Base-by-base conservation (phyloP, 116 monocot species). In the Papilionanthe hybrid region DNA sequence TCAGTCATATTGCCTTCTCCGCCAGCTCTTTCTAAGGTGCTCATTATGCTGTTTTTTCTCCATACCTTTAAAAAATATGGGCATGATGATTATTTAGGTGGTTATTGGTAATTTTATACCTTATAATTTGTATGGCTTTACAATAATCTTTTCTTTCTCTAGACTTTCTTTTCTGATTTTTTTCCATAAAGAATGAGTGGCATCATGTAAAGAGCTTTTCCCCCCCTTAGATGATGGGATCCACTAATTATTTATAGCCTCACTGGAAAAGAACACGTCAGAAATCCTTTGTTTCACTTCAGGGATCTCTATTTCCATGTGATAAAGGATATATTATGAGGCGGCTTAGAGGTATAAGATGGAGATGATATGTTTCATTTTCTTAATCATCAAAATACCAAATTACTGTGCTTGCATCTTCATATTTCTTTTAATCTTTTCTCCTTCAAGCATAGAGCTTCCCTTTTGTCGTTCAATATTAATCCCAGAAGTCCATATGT, bases 1-100 rank as follows among this genome's bases (percentile, higher is more conserved):
- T 72, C 79, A 7, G 19, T 83, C 66, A 77, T 88, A 66, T 81
- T 63, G 42, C 86, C 90, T 79, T 85, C 86, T 67, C 53, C 80
- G 23, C 41, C 65, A 20, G 65, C 79, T 79, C 87, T 92, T 79
- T 92, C 92, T 2, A 79, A 89, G 92, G 87, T 92, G 84, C 20
- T 43, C 48, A 63, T 56, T 9, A 29, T 77, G 17, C 9, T 37
- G 7, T 47, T 81, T 81, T 81, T 55, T 87, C 20, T 49, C 44
- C 4, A 23, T 45, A n/a, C 60, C 12, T 60, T 12, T 7, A 8
- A n/a, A 60, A 20, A 32, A 69, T 69, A 37, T 69, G 29, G 13
- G 11, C 17, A 65, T 69, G 69, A 69, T 69, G 32, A 15, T 32
- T 60, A 69, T 66, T 20, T 27, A 66, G 23, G 28, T 9, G 12